Conservation (phyloP, 805 yeast species). For the Candida argentea region DNA sequence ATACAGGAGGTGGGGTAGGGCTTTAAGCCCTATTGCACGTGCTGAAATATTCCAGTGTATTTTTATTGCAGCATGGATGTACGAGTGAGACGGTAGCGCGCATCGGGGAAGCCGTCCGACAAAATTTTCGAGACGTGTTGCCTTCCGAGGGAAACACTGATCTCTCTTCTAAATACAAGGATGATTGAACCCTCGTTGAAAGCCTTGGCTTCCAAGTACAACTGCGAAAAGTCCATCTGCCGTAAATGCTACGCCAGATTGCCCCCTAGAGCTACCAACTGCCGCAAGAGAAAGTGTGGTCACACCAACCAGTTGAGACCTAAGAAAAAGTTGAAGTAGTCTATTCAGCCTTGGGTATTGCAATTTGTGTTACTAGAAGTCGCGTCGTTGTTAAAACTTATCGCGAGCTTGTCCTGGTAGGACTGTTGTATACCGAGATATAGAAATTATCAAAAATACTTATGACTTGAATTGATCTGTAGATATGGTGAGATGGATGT, state of each 20-base stretch:
- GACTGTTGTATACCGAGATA: too few relatives aligned
- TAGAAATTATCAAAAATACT: too few relatives aligned
- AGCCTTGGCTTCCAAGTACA: constrained; percentile 98
- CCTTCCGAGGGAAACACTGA: not conserved
- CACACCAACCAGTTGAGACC: constrained; percentile 99
- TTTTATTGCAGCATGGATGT: too few relatives aligned
- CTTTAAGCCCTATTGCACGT: too few relatives aligned
- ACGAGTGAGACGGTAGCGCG: too few relatives aligned
- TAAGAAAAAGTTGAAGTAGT: constrained; percentile 97
- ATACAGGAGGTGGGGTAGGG: too few relatives aligned
- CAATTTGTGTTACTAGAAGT: constrained; percentile 3
- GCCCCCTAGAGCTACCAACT: constrained; percentile 99
- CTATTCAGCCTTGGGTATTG: constrained; percentile 16
- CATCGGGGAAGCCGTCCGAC: constrained; percentile 1
- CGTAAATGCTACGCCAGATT: constrained; percentile 99
- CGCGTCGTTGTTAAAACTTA: too few relatives aligned
- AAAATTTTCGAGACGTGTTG: not conserved
- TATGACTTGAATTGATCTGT: too few relatives aligned
- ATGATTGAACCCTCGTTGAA: constrained; percentile 99
- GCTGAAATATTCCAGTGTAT: too few relatives aligned
- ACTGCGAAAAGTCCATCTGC: constrained; percentile 99
- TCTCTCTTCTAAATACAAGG: constrained; percentile 1
- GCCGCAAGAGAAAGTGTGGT: constrained; percentile 99
- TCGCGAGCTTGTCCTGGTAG: too few relatives aligned
- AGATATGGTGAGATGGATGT: too few relatives aligned